phyloP scores from a whole-genome alignment of 2,329 filamentous ascomycete genomes.

The Pleurostoma richardsiae region DNA sequence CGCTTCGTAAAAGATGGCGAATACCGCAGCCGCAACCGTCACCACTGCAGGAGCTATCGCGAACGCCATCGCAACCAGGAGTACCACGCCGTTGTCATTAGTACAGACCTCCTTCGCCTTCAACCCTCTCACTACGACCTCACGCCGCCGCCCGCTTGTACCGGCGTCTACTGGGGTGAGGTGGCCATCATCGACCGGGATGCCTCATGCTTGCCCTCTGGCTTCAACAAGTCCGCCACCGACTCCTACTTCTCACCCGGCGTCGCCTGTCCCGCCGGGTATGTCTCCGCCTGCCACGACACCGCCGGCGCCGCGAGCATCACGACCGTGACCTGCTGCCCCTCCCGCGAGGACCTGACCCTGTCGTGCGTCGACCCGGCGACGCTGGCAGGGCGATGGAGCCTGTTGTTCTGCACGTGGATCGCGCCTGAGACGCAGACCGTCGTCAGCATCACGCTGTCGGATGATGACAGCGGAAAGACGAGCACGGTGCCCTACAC shows the following conservation, averaged over 20 bases:
- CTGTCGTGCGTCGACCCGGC: slow-evolving; percentile 21
- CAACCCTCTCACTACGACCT: slow-evolving; percentile 5
- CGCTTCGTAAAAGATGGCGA: no score
- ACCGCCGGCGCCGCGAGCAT: slow-evolving; percentile 16
- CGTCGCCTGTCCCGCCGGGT: slow-evolving; percentile 9
- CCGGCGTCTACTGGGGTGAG: slow-evolving; percentile 1
- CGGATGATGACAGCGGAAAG: slow-evolving; percentile 9
- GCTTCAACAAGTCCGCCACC: slow-evolving; percentile 3
- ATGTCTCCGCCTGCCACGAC: slow-evolving; percentile 23
- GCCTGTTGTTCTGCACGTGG: slow-evolving; percentile 25
- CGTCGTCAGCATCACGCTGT: slow-evolving; percentile 17
- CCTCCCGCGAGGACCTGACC: slow-evolving; percentile 15
- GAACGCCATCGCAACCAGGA: no score
- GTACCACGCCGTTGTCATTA: no score
- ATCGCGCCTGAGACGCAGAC: slow-evolving; percentile 17
- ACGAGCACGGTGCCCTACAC: slow-evolving; percentile 13
- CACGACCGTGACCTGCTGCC: slow-evolving; percentile 30
- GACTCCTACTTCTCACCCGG: slow-evolving; percentile 7
- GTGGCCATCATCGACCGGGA: slow-evolving; percentile 1
- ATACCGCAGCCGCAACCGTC: no score
- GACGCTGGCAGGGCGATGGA: slow-evolving; percentile 15
- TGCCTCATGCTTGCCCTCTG: slow-evolving; percentile 5
- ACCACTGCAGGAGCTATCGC: no score
- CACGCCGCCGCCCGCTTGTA: slow-evolving; percentile 3
- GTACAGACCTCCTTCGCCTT: neutral